phyloP scores from a whole-genome alignment of 305 asterid species.

The Andrographis paniculata region DNA sequence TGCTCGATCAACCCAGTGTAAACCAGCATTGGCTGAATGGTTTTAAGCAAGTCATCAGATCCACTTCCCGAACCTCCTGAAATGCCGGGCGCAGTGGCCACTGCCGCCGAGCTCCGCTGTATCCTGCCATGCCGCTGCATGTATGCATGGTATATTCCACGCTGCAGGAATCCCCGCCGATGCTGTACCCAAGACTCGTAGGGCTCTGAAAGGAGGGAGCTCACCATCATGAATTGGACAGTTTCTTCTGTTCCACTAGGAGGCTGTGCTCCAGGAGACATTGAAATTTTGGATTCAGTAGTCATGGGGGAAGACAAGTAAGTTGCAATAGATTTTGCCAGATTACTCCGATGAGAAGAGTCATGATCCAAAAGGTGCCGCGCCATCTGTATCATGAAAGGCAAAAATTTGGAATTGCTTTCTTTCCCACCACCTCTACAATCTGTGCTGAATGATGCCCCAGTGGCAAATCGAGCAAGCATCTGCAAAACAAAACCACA shows the following conservation, averaged over 20 bases:
- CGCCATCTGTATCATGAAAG: constrained; percentile 97
- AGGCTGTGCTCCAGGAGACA: constrained; percentile 49
- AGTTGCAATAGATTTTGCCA: constrained; percentile 54
- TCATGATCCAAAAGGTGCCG: constrained; percentile 81
- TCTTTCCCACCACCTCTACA: constrained; percentile 97
- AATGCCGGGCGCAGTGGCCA: constrained; percentile 17
- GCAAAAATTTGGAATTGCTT: constrained; percentile 80
- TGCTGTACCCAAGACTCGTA: constrained; percentile 92
- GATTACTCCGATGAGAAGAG: constrained; percentile 57
- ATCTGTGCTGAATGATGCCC: constrained; percentile 84
- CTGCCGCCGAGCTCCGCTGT: constrained; percentile 34
- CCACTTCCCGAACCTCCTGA: constrained; percentile 27
- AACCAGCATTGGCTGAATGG: constrained; percentile 88
- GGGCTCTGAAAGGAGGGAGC: constrained; percentile 86
- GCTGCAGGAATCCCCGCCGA: constrained; percentile 74
- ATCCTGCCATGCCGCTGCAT: constrained; percentile 81
- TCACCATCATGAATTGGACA: constrained; percentile 97
- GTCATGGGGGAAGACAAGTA: constrained; percentile 56
- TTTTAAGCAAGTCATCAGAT: constrained; percentile 49
- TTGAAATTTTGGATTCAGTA: constrained; percentile 49
- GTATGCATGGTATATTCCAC: constrained; percentile 85
- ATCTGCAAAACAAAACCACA: constrained; percentile 45
- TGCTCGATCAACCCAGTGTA: constrained; percentile 93
- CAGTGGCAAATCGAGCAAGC: constrained; percentile 98
- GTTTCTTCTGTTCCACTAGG: constrained; percentile 90